Evolutionary conservation across 2,329 filamentous ascomycete species (phyloP).

Genomic region (Penicillium sp.): DNA sequence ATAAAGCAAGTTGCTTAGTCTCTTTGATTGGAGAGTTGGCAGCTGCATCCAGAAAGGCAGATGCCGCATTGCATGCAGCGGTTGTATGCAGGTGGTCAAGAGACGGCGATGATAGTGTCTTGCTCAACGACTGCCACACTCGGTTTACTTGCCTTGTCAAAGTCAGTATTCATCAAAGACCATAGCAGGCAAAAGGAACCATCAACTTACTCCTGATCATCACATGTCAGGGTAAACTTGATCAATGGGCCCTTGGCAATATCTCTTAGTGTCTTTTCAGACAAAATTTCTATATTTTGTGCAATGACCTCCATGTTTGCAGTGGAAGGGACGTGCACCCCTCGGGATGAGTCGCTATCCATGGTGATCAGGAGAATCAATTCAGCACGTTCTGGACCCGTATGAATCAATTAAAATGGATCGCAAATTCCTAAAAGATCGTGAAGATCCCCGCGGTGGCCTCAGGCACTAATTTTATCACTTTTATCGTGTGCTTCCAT

Average conservation of each 20-base stretch:
- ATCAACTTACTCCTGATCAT: slow-evolving; percentile 34
- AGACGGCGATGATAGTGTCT: slow-evolving; percentile 42
- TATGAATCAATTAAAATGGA: slow-evolving; percentile 1
- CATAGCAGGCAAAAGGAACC: not conserved
- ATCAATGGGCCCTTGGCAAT: slow-evolving; percentile 39
- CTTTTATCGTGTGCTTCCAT: slow-evolving; percentile 19
- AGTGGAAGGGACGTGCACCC: slow-evolving; percentile 11
- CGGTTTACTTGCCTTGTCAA: slow-evolving; percentile 30
- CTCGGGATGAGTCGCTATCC: slow-evolving; percentile 19
- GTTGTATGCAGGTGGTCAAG: slow-evolving; percentile 43
- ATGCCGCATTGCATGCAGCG: slow-evolving; percentile 46
- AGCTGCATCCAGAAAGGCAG: slow-evolving; percentile 44
- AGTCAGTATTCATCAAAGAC: slow-evolving; percentile 2
- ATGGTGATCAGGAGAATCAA: slow-evolving; percentile 18
- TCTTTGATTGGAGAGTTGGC: slow-evolving; percentile 30
- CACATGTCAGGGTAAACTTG: slow-evolving; percentile 32
- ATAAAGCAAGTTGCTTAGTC: slow-evolving; percentile 36
- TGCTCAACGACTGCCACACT: slow-evolving; percentile 43
- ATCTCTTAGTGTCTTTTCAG: slow-evolving; percentile 34
- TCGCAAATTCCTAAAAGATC: slow-evolving; percentile 6
- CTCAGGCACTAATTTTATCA: slow-evolving; percentile 22
- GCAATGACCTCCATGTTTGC: slow-evolving; percentile 34
- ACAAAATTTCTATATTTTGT: slow-evolving; percentile 35
- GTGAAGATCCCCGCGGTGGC: slow-evolving; percentile 29
- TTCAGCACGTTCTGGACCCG: slow-evolving; percentile 8